Evolutionary conservation across 257 asterid species (phyloP).

Genomic region (Marsdenia floribunda): DNA sequence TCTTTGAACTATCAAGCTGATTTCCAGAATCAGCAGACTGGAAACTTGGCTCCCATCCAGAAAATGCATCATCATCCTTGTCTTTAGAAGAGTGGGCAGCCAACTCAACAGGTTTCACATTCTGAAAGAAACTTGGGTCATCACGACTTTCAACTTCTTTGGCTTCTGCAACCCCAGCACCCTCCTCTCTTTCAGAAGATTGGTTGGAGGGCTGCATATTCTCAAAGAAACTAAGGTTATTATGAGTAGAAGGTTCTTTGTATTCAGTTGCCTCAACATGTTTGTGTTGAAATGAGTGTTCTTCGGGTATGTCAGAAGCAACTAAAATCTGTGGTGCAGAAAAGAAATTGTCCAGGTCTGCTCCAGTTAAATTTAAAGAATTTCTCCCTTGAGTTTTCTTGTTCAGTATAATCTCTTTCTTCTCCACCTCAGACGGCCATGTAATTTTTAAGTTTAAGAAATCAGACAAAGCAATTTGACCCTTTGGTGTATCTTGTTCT

Average conservation of each 20-base stretch:
- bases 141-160: constrained; percentile 35
- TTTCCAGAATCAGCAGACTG: constrained; percentile 46
- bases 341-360: constrained; percentile 60
- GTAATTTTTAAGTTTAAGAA: constrained; percentile 50
- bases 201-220: constrained; percentile 38
- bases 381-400: constrained; percentile 34
- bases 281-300: constrained; percentile 22
- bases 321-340: constrained; percentile 27
- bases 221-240: constrained; percentile 45
- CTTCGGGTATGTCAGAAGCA: constrained; percentile 27
- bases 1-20: constrained; percentile 24
- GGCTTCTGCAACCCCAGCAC: constrained; percentile 21
- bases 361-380: constrained; percentile 38
- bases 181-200: constrained; percentile 26
- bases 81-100: constrained; percentile 31
- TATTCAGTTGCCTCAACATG: constrained; percentile 23
- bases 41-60: constrained; percentile 86
- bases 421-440: constrained; percentile 48
- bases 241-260: constrained; percentile 35
- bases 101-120: constrained; percentile 39
- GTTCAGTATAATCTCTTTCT: constrained; percentile 29
- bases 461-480: constrained; percentile 47
- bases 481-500: constrained; percentile 42
- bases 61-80: constrained; percentile 27
- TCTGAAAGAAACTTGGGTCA: constrained; percentile 40